Conservation (phyloP, 371 early-diverging fungal species). For the Mortierella sp. region DNA sequence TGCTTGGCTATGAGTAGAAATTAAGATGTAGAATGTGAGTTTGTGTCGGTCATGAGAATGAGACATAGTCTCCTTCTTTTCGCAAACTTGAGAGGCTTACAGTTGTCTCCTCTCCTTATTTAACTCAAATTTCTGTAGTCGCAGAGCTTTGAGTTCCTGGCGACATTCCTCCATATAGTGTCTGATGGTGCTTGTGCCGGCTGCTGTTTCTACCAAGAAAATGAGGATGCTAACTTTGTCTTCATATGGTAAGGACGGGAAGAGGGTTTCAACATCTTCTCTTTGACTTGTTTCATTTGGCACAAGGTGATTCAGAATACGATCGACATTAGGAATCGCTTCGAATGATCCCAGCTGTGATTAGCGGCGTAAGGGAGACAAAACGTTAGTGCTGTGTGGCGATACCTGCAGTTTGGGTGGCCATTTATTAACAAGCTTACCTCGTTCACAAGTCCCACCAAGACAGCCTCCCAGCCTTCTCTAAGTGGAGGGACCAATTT, state of each 20-base stretch:
- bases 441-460: conserved; percentile 55
- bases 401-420: too few species aligned
- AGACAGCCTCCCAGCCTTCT: conserved; percentile 50
- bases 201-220: conserved; percentile 64
- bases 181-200: conserved; percentile 56
- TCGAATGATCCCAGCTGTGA: conserved; percentile 63
- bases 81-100: conserved; percentile 16
- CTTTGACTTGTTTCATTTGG: conserved; percentile 56
- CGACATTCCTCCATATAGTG: conserved; percentile 76
- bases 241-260: conserved; percentile 57
- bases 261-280: conserved; percentile 64
- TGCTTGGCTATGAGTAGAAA: conserved; percentile 21
- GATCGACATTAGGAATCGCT: conserved; percentile 60
- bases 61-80: neutral
- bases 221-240: conserved; percentile 66
- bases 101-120: conserved; percentile 68
- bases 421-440: conserved; percentile 5
- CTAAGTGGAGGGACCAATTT: conserved; percentile 23
- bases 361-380: neutral
- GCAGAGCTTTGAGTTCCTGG: conserved; percentile 72
- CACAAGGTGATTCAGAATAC: conserved; percentile 63
- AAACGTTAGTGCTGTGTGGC: neutral
- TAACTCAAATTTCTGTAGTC: conserved; percentile 74
- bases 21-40: neutral
- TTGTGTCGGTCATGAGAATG: neutral